A percentile compares a stretch with the other conserved stretches of the same genome.
Conservation (phyloP, 306 rosid species). For the Dalbergia cultrata region DNA sequence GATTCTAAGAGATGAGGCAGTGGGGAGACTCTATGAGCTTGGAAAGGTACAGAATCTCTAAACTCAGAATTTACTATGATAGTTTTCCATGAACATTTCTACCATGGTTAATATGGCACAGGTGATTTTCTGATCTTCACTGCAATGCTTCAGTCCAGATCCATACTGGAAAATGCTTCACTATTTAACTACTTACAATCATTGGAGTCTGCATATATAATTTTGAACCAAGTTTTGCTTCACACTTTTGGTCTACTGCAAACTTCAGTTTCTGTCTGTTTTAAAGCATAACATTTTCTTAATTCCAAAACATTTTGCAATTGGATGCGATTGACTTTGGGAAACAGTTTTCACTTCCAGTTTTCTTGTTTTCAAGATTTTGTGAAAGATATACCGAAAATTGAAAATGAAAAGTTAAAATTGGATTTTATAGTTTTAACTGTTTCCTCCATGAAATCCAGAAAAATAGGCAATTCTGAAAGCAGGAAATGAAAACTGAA, state of each 20-base stretch:
- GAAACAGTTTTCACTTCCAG: too few species aligned
- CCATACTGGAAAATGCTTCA: slow-evolving; percentile 23
- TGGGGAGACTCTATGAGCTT: slow-evolving; percentile 76
- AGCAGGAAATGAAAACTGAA: too few species aligned
- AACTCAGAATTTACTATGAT: slow-evolving; percentile 25
- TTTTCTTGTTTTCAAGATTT: too few species aligned
- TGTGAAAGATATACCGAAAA: too few species aligned
- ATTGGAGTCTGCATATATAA: neutral
- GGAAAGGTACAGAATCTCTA: slow-evolving; percentile 65
- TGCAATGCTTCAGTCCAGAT: slow-evolving; percentile 32
- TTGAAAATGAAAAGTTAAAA: too few species aligned
- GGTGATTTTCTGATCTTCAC: slow-evolving; percentile 35
- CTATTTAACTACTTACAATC: neutral
- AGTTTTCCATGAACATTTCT: slow-evolving; percentile 17
- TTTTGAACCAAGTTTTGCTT: neutral
- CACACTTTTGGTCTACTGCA: slow-evolving; percentile 15
- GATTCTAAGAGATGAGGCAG: slow-evolving; percentile 89
- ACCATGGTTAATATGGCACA: neutral
- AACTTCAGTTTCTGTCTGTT: slow-evolving; percentile 25
- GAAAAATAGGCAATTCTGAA: too few species aligned
- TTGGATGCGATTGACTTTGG: too few species aligned
- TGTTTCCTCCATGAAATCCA: too few species aligned
- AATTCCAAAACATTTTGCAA: slow-evolving; percentile 12
- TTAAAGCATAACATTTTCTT: slow-evolving; percentile 9
- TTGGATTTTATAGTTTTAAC: too few species aligned